These are phyloP conservation scores for Cladophialophora chaetospira DNA, from an alignment of 2,329 filamentous ascomycete species.

Conservation along the genomic window DNA sequence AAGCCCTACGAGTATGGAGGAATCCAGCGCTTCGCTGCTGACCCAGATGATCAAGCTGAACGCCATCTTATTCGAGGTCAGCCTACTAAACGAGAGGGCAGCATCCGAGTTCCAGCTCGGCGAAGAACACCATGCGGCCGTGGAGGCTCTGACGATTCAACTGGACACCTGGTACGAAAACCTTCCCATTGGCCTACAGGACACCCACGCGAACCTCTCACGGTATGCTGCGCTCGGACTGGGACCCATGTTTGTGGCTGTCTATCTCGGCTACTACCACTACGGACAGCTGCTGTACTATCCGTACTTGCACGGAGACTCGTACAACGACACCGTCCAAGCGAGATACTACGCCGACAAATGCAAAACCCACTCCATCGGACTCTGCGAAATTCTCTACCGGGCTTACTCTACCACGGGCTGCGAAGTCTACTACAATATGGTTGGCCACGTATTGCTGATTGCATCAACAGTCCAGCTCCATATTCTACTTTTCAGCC, in stretches of 20 bases:
- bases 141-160: conserved; percentile 38
- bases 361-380: conserved; percentile 45
- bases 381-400: conserved; percentile 47
- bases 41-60: conserved; percentile 45
- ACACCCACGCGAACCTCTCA: conserved; percentile 45
- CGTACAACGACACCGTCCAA: conserved; percentile 14
- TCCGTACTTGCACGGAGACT: conserved; percentile 45
- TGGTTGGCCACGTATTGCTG: conserved; percentile 52
- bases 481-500: conserved; percentile 49
- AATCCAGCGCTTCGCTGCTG: conserved; percentile 18
- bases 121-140: conserved; percentile 18
- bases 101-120: conserved; percentile 29
- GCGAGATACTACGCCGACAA: conserved; percentile 40
- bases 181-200: conserved; percentile 41
- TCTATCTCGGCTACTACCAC: conserved; percentile 53
- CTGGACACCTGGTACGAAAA: conserved; percentile 42
- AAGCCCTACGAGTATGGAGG: conserved; percentile 14
- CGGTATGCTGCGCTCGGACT: conserved; percentile 43
- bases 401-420: conserved; percentile 40
- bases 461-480: conserved; percentile 52
- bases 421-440: conserved; percentile 48
- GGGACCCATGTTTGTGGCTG: conserved; percentile 48
- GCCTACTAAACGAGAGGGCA: conserved; percentile 42
- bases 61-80: conserved; percentile 45
- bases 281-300: conserved; percentile 53